These are phyloP conservation scores for Malbranchea zuffiana DNA, from an alignment of 2,329 filamentous ascomycete species.

Conservation along the genomic window DNA sequence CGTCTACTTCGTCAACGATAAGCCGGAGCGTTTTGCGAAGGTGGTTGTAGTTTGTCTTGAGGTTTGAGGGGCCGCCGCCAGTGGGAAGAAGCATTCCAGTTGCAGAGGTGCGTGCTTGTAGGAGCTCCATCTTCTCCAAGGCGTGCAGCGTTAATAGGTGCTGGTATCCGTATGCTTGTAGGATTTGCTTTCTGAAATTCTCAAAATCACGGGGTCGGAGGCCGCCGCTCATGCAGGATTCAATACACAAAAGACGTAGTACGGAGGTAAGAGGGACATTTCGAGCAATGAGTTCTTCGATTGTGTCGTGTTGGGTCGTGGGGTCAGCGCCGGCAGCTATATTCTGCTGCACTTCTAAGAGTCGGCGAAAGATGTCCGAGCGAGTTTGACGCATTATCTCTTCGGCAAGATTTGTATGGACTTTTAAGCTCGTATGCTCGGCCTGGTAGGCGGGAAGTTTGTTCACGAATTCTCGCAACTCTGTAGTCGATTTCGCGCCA, in stretches of 20 bases:
- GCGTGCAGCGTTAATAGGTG: conserved; percentile 81
- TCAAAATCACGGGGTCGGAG: conserved; percentile 84
- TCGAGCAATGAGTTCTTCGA: conserved; percentile 89
- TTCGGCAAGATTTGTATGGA: conserved; percentile 84
- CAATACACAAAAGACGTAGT: conserved; percentile 75
- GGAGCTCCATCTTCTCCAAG: conserved; percentile 79
- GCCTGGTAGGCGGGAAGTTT: conserved; percentile 86
- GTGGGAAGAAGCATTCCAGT: conserved; percentile 74
- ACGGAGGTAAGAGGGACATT: conserved; percentile 71
- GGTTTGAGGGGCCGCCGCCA: conserved; percentile 47
- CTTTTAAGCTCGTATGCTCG: conserved; percentile 83
- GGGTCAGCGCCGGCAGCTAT: conserved; percentile 83
- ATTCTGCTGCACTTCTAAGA: conserved; percentile 91
- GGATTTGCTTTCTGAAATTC: conserved; percentile 71
- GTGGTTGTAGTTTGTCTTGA: conserved; percentile 81
- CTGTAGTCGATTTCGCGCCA: conserved; percentile 73
- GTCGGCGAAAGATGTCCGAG: conserved; percentile 75
- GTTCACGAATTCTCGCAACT: conserved; percentile 89
- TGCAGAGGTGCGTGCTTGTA: conserved; percentile 65
- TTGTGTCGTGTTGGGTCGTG: conserved; percentile 74
- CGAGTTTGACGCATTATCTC: conserved; percentile 91
- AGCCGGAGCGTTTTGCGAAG: conserved; percentile 76
- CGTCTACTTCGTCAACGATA: conserved; percentile 93
- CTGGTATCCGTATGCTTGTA: conserved; percentile 91
- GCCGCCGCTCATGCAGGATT: conserved; percentile 81